Percentiles rank a stretch among this genome's conserved stretches.
phyloP scores from a whole-genome alignment of 1,139 yeast genomes.

The Blastobotrys serpentis region DNA sequence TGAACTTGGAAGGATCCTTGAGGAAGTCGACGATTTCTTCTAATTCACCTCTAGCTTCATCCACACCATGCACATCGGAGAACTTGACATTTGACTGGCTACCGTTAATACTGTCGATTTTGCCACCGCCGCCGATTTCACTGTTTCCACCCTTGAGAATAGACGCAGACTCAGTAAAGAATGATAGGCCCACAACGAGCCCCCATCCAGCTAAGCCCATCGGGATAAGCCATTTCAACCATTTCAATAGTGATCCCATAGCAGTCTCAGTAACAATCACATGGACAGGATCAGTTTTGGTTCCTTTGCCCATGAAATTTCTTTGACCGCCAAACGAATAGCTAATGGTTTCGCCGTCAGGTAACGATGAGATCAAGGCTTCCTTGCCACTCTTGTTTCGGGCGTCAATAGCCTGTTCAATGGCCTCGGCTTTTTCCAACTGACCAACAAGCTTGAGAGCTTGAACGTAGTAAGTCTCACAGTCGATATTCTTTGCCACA shows the following conservation, averaged over 20 bases:
- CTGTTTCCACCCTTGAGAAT: conserved; percentile 75
- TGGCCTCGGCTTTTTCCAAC: conserved; percentile 67
- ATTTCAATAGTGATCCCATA: conserved; percentile 71
- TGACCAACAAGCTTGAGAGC: conserved; percentile 81
- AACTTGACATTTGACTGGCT: conserved; percentile 88
- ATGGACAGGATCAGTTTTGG: conserved; percentile 73
- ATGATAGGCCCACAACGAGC: conserved; percentile 57
- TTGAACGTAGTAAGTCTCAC: conserved; percentile 72
- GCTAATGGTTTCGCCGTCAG: conserved; percentile 2
- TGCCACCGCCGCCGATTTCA: conserved; percentile 49
- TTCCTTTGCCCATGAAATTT: conserved; percentile 29
- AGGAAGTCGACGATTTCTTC: conserved; percentile 96
- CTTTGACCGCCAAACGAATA: conserved; percentile 8
- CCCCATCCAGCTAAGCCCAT: conserved; percentile 69
- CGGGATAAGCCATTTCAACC: conserved; percentile 89
- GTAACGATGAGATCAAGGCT: conserved; percentile 3
- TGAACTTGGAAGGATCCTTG: conserved; percentile 93
- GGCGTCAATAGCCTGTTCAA: conserved; percentile 32
- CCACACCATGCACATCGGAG: conserved; percentile 94
- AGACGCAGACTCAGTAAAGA: conserved; percentile 81
- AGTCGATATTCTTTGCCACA: conserved; percentile 74
- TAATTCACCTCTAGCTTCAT: conserved; percentile 95
- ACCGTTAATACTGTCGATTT: conserved; percentile 47
- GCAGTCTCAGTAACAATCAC: conserved; percentile 86
- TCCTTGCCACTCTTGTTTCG: conserved; percentile 16